These are phyloP conservation scores for Candida suzukii DNA, from an alignment of 805 yeast genomes.

Conservation along the genomic window DNA sequence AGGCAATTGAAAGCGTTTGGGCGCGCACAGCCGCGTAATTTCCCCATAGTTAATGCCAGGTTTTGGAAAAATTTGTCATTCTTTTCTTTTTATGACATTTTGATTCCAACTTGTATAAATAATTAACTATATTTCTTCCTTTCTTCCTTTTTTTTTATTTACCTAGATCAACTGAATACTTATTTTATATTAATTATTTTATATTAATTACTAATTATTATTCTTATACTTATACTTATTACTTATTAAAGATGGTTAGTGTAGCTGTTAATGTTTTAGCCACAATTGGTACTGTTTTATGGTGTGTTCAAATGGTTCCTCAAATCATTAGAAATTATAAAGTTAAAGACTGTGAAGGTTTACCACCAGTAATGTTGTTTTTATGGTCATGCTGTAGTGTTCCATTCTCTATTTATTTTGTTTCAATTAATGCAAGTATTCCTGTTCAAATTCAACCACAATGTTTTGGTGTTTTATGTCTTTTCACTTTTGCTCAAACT, in stretches of 20 bases:
- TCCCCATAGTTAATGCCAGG: too few relatives aligned
- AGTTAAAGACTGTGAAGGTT: constrained; percentile 74
- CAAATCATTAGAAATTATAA: constrained; percentile 61
- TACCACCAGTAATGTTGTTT: constrained; percentile 84
- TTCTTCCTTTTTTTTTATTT: too few relatives aligned
- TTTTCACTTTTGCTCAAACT: constrained; percentile 39
- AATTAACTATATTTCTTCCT: too few relatives aligned
- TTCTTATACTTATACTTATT: too few relatives aligned
- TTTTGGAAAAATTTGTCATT: too few relatives aligned
- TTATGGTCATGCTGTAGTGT: constrained; percentile 67
- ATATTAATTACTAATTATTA: too few relatives aligned
- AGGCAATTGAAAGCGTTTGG: too few relatives aligned
- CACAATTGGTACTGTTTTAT: constrained; percentile 81
- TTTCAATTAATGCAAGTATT: constrained; percentile 39
- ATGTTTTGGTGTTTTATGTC: constrained; percentile 43
- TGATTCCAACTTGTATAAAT: too few relatives aligned
- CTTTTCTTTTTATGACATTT: too few relatives aligned
- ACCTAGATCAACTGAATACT: too few relatives aligned
- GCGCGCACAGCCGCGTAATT: too few relatives aligned
- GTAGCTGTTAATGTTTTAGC: constrained; percentile 71
- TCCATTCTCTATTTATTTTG: constrained; percentile 46
- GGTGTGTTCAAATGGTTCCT: constrained; percentile 91
- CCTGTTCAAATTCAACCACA: constrained; percentile 50
- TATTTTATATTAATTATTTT: too few relatives aligned
- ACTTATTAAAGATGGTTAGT: constrained; percentile 14